Base-by-base conservation (phyloP, 2,329 filamentous ascomycete species). In the Beauveria sp. region DNA sequence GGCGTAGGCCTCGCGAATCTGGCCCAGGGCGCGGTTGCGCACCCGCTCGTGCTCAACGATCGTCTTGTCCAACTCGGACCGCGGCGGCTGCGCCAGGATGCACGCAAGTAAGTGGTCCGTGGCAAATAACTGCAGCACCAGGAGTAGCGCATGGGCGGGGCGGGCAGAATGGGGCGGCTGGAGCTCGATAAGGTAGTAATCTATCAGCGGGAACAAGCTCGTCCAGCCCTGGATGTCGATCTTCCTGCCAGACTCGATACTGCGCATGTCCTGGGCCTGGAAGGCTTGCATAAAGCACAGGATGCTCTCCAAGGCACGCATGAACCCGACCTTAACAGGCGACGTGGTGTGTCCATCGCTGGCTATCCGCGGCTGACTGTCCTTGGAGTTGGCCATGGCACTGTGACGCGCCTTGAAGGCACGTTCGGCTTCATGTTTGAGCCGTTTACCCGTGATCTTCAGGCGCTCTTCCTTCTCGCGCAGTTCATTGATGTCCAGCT, bases 281-380 rank as follows among this genome's bases (percentile, higher is more conserved):
- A 85, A 84, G 1, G 77, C 76, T 16, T 82, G 72, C 73, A 85
- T 79, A 66, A 83, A 86, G 5, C 79, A 76, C 59, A 83, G 69
- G 22, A 80, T 74, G 69, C 80, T 80, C 66, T 83, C 80, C 9
- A 83, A 70, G 40, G 77, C 76, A 12, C 80, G 71, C 1, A 75
- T 75, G 34, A 73, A 75, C 38, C 74, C 74, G n/a, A 75, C 71
- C 66, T 77, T 78, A 58, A 73, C 69, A 28, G 77, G 77, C 58
- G 73, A 69, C 26, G 75, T 75, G 7, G 70, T 60, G n/a, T 73
- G 42, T 69, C 66, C 7, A 67, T 63, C 20, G 67, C 69, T 6
- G 66, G 34, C 14, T 20, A 40, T 45, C n/a, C 53, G 53, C n/a
- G 53, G 54, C 10, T 31, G 49, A 26, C 31, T 60, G n/a, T 70